Base-by-base conservation (phyloP, 768 basidiomycete genomes). In the Collybia mongolica region DNA sequence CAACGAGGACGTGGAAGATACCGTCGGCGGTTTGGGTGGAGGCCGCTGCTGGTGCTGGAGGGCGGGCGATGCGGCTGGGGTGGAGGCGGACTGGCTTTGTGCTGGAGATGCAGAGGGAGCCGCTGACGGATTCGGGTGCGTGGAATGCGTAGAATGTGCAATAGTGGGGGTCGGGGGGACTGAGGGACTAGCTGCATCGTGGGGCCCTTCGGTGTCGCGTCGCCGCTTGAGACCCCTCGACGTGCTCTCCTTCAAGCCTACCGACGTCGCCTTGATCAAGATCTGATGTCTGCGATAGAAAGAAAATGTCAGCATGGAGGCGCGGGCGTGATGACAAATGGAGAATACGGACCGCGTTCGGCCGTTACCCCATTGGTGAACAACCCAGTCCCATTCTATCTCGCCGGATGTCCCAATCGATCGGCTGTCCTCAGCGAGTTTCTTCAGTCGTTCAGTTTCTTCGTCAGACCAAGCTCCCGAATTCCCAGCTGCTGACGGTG, bases 381-480 rank as follows among this genome's bases (percentile, higher is more conserved):
- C 81, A 19, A 92, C 77, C 71, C 83, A 81, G 64, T 91, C 90
- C 90, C 90, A 93, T 44, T 88, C 86, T 36, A 86, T 83, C 51
- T 86, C 84, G 11, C 82, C 80, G 46, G 75, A 72, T 4, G 73
- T 62, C 14, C 60, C 72, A 24, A 64, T 65, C 44, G 71, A 65
- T 49, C 78, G 78, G 60, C 83, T 83, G 46, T 88, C 81, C 54
- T 90, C 90, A 0, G 86, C 83, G 18, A 92, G 61, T 46, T 75
- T 80, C 64, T 76, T 84, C 51, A 93, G 61, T 36, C 80, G 75
- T 54, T 88, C 86, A 0, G 79, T 80, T 61, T 93, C 90, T 51
- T 86, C 87, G 6, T 89, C 85, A 2, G 86, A 80, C 90, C 90
- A 92, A 6, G 86, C 75, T 0, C 88, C 89, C 44, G 86, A 83